Evolutionary conservation across 1,139 yeast genomes (phyloP), one percentile per base, ranked within the genome.

Genomic region (Meyerozyma guilliermondii): DNA sequence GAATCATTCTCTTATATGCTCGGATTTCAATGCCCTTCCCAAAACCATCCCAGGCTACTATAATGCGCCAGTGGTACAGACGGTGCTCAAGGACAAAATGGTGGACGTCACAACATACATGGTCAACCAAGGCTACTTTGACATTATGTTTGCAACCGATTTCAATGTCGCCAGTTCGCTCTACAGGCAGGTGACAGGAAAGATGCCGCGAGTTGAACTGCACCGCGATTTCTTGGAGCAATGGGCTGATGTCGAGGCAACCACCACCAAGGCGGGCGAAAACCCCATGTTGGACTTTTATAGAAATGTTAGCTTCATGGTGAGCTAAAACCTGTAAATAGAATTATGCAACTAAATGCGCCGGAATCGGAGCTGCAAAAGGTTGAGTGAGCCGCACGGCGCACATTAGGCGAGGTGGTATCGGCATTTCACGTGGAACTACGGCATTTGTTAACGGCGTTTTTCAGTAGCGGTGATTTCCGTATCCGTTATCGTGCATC

Each of bases 241-340:
- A 41, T 87, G 95, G 94, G 88, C 85, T 0, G 89, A 84, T 52
- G 48, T 76, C 1, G 81, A 81, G 4, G 74, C 71, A 7, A 86
- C 95, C 4, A 76, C 80, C 5, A 84, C 95, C 1, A 78, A 75
- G 51, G 75, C 78, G 31, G 96, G 96, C 0, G 95, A 87, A 52
- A 86, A 86, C 53, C 96, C 96, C n/a, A 80, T 87, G 91, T 60
- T 87, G 46, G 85, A 84, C 43, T 78, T 87, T 49, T 87, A 87
- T 59, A 71, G 75, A 39, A 87, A 87, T 57, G 95, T 88, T 4
- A 81, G 87, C 28, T 87, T 87, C 54, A 69, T 86, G 74, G 75
- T 76, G 43, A 76, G 78, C 47, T 72, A 44, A 5, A 20, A 29
- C 33, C 4, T 13, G 16, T 29, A 29, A 11, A 29, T 29, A 26